Evolutionary conservation across 1,139 yeast species (phyloP).

Genomic region (Pneumocystis sp.): DNA sequence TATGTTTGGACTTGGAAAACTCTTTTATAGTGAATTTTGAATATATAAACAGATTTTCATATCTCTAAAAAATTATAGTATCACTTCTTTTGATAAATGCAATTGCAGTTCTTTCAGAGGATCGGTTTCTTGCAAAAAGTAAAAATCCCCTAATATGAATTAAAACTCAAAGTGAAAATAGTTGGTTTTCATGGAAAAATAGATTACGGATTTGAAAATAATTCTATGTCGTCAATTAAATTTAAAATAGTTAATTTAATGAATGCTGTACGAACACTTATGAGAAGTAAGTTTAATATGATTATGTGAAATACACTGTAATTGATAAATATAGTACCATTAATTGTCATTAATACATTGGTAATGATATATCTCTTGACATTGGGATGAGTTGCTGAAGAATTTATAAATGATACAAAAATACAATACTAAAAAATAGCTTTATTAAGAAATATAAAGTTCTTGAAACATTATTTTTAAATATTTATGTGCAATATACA

Average conservation of each 20-base stretch:
- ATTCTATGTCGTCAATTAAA: conserved; percentile 20
- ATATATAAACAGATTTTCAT: neutral
- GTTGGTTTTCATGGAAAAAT: conserved; percentile 37
- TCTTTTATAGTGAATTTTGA: conserved; percentile 39
- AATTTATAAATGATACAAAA: too few species aligned
- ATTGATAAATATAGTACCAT: neutral
- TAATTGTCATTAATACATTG: neutral
- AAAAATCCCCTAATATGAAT: conserved; percentile 20
- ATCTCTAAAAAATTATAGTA: conserved; percentile 9
- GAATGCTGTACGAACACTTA: neutral
- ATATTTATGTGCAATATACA: too few species aligned
- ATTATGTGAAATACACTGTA: neutral
- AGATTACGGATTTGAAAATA: conserved; percentile 28
- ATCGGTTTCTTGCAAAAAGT: conserved; percentile 62
- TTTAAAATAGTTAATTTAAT: neutral
- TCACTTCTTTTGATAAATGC: conserved; percentile 55
- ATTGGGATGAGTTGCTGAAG: neutral
- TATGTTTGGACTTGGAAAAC: conserved; percentile 60
- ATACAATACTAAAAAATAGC: too few species aligned
- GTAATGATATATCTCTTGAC: neutral
- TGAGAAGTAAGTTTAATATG: neutral
- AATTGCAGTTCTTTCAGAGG: conserved; percentile 68
- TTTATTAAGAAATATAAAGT: too few species aligned
- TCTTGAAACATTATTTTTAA: too few species aligned
- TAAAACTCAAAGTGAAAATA: conserved; percentile 11